Percentiles rank a stretch among this genome's conserved stretches.
These are phyloP conservation scores for Sphaerulina musiva DNA, from an alignment of 2,329 filamentous ascomycete species.

Conservation along the genomic window DNA sequence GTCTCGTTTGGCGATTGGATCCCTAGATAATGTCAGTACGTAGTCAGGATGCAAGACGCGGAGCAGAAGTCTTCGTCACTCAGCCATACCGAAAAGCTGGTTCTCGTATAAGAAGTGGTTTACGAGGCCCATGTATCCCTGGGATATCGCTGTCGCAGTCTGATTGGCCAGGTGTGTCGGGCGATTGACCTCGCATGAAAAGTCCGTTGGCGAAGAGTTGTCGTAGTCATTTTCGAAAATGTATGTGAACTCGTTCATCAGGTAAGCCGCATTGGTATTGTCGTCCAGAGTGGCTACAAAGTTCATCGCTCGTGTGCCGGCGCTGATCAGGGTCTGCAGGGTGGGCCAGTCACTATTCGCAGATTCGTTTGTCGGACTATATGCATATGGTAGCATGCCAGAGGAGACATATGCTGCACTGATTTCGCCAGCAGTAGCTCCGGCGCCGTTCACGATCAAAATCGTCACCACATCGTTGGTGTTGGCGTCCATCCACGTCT, in stretches of 20 bases:
- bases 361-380: slow-evolving; percentile 31
- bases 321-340: slow-evolving; percentile 66
- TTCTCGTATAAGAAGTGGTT: slow-evolving; percentile 46
- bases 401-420: slow-evolving; percentile 46
- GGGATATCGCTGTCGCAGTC: slow-evolving; percentile 12
- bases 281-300: slow-evolving; percentile 77
- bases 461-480: slow-evolving; percentile 85
- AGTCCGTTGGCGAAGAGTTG: slow-evolving; percentile 28
- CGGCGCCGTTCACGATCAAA: slow-evolving; percentile 68
- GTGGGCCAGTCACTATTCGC: slow-evolving; percentile 69
- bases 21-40: background rate
- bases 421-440: slow-evolving; percentile 42
- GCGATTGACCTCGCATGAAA: slow-evolving; percentile 17
- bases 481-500: slow-evolving; percentile 54
- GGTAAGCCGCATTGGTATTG: slow-evolving; percentile 64
- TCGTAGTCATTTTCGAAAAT: slow-evolving; percentile 44
- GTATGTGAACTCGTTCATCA: slow-evolving; percentile 49
- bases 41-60: too few relatives aligned
- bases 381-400: slow-evolving; percentile 43
- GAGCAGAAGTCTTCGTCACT: background rate
- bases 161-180: slow-evolving; percentile 17
- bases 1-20: slow-evolving; percentile 40
- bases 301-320: slow-evolving; percentile 48
- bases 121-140: slow-evolving; percentile 40
- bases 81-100: slow-evolving; percentile 31